Percentiles rank a stretch among this genome's conserved stretches.
Conservation (phyloP, 2,329 filamentous ascomycete species). For the Dothidotthia symphoricarpi region DNA sequence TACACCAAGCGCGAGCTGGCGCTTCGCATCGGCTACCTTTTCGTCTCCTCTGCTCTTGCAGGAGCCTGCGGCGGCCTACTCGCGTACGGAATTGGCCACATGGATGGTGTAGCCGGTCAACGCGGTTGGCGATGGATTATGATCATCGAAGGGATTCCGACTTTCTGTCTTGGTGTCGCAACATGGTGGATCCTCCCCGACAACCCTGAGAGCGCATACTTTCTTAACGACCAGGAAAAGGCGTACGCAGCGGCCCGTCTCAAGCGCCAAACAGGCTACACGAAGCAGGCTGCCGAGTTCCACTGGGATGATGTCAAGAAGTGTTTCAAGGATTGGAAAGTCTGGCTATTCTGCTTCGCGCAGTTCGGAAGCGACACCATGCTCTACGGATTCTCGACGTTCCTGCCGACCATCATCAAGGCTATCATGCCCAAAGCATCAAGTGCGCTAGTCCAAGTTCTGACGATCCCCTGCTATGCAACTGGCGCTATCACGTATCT, state of each 20-base stretch:
- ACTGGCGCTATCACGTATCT: constrained; percentile 71
- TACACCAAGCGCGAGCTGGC: constrained; percentile 73
- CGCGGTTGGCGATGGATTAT: constrained; percentile 73
- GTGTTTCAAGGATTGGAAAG: constrained; percentile 72
- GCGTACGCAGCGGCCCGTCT: constrained; percentile 55
- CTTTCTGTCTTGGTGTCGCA: constrained; percentile 54
- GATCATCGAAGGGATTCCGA: constrained; percentile 59
- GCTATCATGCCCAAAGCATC: constrained; percentile 63
- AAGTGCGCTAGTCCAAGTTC: constrained; percentile 65
- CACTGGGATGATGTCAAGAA: constrained; percentile 63
- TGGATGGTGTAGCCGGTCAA: constrained; percentile 65
- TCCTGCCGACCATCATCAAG: constrained; percentile 75
- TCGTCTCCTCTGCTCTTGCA: constrained; percentile 67
- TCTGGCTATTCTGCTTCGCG: constrained; percentile 66
- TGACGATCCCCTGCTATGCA: constrained; percentile 77
- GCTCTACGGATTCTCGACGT: constrained; percentile 76
- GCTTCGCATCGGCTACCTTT: constrained; percentile 70
- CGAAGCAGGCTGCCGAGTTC: constrained; percentile 53
- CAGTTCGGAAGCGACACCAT: constrained; percentile 75
- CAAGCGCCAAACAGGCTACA: constrained; percentile 51
- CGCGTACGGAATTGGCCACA: constrained; percentile 70
- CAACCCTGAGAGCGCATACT: constrained; percentile 63
- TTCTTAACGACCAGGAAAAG: constrained; percentile 60
- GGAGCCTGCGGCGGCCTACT: constrained; percentile 71
- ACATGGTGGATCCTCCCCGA: constrained; percentile 63